Evolutionary conservation across 345 rosid genomes (phyloP).

Genomic region (Corchorus olitorius): DNA sequence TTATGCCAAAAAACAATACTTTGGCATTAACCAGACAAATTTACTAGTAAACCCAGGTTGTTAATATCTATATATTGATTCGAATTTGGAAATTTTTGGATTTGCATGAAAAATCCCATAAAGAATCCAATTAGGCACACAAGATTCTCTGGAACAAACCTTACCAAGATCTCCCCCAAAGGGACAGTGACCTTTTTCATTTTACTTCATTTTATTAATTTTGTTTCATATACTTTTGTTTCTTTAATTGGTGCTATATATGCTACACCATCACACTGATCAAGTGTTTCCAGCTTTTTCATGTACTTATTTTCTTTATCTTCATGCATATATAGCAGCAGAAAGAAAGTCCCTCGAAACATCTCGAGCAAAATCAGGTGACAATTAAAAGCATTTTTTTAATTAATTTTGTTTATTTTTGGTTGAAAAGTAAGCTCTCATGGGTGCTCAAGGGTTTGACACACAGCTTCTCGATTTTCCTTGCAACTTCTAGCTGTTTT

Average conservation of each 20-base stretch:
- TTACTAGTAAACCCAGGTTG: background rate
- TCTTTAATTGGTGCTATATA: too few relatives aligned
- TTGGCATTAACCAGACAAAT: constrained; percentile 6
- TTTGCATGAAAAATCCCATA: background rate
- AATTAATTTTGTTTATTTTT: background rate
- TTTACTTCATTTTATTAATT: background rate
- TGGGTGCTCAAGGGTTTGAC: constrained; percentile 12
- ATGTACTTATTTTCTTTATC: background rate
- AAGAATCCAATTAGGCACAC: background rate
- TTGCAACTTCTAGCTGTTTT: constrained; percentile 17
- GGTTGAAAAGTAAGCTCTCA: background rate
- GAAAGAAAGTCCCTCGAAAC: constrained; percentile 9
- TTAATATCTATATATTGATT: background rate
- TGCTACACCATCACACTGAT: background rate
- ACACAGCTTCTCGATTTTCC: constrained; percentile 12
- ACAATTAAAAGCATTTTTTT: background rate
- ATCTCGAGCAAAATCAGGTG: background rate
- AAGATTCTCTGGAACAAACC: background rate
- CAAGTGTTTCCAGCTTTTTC: background rate
- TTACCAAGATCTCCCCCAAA: background rate
- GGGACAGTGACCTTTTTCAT: background rate
- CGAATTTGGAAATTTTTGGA: too few relatives aligned
- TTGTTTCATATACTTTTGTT: too few relatives aligned
- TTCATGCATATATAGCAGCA: background rate
- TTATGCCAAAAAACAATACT: background rate